These are phyloP conservation scores for Dicorynia guianensis DNA, from an alignment of 306 rosid species.

Conservation along the genomic window DNA sequence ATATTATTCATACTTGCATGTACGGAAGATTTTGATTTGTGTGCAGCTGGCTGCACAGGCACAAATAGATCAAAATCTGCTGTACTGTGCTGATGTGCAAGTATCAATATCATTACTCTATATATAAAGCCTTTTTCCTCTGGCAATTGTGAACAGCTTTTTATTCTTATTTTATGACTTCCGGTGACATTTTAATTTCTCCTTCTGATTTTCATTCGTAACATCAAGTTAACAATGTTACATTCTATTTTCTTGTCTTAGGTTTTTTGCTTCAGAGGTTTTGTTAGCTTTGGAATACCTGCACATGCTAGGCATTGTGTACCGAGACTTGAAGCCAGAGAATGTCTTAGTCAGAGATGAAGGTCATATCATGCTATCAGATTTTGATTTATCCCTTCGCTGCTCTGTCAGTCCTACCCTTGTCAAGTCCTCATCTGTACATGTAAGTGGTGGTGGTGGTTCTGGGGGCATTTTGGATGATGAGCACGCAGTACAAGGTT, in stretches of 20 bases:
- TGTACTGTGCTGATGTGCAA: no score
- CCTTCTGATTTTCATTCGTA: constrained; percentile 1
- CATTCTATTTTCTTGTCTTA: constrained; percentile 44
- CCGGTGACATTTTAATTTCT: no score
- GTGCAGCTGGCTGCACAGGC: no score
- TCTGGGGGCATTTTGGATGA: constrained; percentile 49
- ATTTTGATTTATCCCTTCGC: constrained; percentile 88
- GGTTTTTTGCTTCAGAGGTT: constrained; percentile 86
- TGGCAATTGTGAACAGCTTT: no score
- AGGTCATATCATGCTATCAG: constrained; percentile 97
- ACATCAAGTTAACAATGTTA: constrained; percentile 21
- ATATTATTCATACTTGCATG: no score
- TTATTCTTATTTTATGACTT: no score
- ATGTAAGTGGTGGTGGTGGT: constrained; percentile 21
- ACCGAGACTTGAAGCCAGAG: constrained; percentile 91
- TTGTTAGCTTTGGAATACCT: constrained; percentile 90
- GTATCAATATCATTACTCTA: no score
- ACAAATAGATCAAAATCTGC: no score
- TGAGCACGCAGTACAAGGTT: constrained; percentile 54
- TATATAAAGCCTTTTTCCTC: no score
- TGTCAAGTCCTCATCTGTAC: constrained; percentile 76
- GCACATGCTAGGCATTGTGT: constrained; percentile 96
- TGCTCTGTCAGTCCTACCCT: constrained; percentile 85
- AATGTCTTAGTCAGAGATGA: constrained; percentile 85
- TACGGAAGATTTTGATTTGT: no score